Conservation (phyloP, 441 rosid genomes). For the Omphalea diandra region DNA sequence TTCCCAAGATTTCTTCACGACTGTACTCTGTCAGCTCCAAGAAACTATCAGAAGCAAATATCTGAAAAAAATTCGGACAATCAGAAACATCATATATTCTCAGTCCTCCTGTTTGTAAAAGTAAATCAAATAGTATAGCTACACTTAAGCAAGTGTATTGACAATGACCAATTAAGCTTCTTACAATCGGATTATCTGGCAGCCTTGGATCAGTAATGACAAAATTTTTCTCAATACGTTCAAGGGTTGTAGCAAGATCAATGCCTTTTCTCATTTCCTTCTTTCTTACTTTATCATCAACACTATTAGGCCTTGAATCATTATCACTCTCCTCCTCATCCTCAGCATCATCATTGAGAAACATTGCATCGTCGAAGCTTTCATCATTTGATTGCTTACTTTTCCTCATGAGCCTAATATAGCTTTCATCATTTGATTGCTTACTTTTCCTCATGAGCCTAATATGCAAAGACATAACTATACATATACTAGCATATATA, state of each 20-base stretch:
- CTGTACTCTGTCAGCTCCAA: slow-evolving; percentile 96
- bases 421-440: slow-evolving; percentile 39
- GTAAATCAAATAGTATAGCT: not conserved
- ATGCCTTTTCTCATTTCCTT: slow-evolving; percentile 99
- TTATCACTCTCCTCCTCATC: slow-evolving; percentile 49
- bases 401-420: slow-evolving; percentile 60
- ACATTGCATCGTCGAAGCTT: slow-evolving; percentile 38
- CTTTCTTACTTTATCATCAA: slow-evolving; percentile 78
- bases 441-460: slow-evolving; percentile 58
- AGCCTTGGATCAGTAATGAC: slow-evolving; percentile 98
- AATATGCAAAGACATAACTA: too few species aligned
- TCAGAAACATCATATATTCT: slow-evolving; percentile 1
- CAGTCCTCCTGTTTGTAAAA: not conserved
- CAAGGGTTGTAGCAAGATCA: slow-evolving; percentile 96
- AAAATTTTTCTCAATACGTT: slow-evolving; percentile 98
- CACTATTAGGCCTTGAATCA: slow-evolving; percentile 62
- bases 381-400: slow-evolving; percentile 39
- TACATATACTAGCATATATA: too few species aligned
- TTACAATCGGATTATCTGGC: slow-evolving; percentile 98
- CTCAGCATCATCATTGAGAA: slow-evolving; percentile 35
- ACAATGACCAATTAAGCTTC: slow-evolving; percentile 17
- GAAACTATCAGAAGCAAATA: slow-evolving; percentile 99
- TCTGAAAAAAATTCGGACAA: slow-evolving; percentile 48
- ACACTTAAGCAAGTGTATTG: too few species aligned
- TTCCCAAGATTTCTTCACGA: slow-evolving; percentile 96